Percentiles rank a stretch among this genome's conserved stretches.
Evolutionary conservation across 2,329 filamentous ascomycete species (phyloP).

Genomic region (Waltergamsia citrina): DNA sequence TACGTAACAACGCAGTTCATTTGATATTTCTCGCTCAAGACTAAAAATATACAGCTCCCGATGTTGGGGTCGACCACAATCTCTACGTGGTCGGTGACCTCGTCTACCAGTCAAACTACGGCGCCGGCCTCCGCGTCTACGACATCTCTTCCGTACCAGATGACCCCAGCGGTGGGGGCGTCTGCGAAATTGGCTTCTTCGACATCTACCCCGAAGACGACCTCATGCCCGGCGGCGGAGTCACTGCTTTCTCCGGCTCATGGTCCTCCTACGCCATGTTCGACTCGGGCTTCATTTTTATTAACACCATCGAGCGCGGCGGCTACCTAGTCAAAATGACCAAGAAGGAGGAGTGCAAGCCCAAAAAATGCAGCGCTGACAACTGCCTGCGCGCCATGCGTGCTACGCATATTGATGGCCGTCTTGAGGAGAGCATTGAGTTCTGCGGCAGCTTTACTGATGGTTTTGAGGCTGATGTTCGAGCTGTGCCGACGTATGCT

Average conservation of each 20-base stretch:
- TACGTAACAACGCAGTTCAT: too few species aligned
- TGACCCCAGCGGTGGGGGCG: slow-evolving; percentile 24
- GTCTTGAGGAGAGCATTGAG: slow-evolving; percentile 7
- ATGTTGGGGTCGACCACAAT: slow-evolving; percentile 28
- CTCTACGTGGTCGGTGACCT: slow-evolving; percentile 30
- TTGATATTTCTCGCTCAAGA: too few species aligned
- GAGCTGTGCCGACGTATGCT: slow-evolving; percentile 3
- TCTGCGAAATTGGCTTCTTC: slow-evolving; percentile 35
- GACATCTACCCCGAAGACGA: slow-evolving; percentile 39
- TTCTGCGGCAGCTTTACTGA: slow-evolving; percentile 6
- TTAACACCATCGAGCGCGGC: slow-evolving; percentile 33
- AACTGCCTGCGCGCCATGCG: slow-evolving; percentile 8
- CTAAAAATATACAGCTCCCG: too few species aligned
- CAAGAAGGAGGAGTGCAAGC: slow-evolving; percentile 11
- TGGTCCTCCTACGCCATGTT: slow-evolving; percentile 37
- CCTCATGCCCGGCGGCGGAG: slow-evolving; percentile 20
- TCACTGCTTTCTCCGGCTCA: slow-evolving; percentile 26
- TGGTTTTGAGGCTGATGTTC: slow-evolving; percentile 4
- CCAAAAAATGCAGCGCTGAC: slow-evolving; percentile 9
- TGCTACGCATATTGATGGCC: slow-evolving; percentile 4
- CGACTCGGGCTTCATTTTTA: slow-evolving; percentile 25
- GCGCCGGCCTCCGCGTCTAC: slow-evolving; percentile 26
- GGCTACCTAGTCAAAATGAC: slow-evolving; percentile 25
- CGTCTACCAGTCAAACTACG: slow-evolving; percentile 35
- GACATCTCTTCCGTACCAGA: slow-evolving; percentile 19